Conservation (phyloP, 192 early-diverging fungal genomes). For the Coemansia asiatica region DNA sequence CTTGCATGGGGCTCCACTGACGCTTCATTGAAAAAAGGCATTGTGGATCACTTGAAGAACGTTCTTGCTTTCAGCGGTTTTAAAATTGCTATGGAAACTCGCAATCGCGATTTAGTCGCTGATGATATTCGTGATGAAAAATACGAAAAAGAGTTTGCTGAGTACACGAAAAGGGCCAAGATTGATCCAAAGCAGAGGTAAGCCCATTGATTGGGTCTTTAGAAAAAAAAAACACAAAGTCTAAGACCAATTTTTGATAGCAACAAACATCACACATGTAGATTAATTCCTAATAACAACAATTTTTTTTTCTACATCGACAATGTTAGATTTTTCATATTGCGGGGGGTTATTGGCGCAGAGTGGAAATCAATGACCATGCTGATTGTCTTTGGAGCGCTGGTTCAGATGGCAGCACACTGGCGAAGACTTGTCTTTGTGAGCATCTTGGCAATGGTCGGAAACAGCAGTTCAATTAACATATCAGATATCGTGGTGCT, state of each 20-base stretch:
- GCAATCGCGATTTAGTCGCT: neutral
- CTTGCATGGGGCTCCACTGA: neutral
- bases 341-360: neutral
- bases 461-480: neutral
- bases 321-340: conserved; percentile 4
- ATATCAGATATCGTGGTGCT: neutral
- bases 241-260: too few relatives aligned
- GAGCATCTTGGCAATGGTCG: conserved; percentile 4
- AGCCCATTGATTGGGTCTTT: neutral
- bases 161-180: conserved; percentile 3
- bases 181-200: conserved; percentile 8
- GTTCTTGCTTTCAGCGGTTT: neutral
- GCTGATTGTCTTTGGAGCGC: neutral
- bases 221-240: too few relatives aligned
- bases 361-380: neutral
- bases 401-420: neutral
- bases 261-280: neutral
- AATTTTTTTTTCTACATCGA: conserved; percentile 3
- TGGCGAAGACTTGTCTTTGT: conserved; percentile 15
- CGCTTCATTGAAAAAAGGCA: neutral
- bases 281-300: neutral
- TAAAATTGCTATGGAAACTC: neutral
- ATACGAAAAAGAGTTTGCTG: conserved; percentile 6
- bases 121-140: neutral
- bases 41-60: neutral